These are phyloP conservation scores for Neurospora sp. DNA, from an alignment of 495 filamentous ascomycete species.

Conservation along the genomic window DNA sequence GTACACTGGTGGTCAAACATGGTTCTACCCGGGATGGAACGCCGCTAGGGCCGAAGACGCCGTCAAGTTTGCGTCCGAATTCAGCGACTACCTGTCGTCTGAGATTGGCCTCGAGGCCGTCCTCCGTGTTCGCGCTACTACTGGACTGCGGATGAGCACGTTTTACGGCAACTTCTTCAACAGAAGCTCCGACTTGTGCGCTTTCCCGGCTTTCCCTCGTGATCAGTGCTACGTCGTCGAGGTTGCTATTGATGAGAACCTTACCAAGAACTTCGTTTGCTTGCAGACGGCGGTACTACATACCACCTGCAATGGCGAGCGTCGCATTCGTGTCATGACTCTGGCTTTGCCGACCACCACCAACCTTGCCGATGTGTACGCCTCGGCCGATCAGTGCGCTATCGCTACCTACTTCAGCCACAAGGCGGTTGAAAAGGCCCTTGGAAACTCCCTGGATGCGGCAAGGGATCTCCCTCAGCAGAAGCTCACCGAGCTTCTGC, in stretches of 20 bases:
- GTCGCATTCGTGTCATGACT: conserved; percentile 89
- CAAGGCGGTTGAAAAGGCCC: conserved; percentile 87
- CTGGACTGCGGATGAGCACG: conserved; percentile 87
- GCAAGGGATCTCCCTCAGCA: conserved; percentile 81
- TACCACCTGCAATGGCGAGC: conserved; percentile 95
- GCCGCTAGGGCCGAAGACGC: conserved; percentile 87
- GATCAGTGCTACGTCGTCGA: conserved; percentile 99
- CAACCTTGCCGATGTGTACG: conserved; percentile 81
- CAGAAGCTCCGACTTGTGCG: conserved; percentile 88
- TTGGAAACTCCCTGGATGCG: conserved; percentile 78
- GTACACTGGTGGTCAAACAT: conserved; percentile 96
- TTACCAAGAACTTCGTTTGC: conserved; percentile 89
- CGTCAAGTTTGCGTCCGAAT: conserved; percentile 93
- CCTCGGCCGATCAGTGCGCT: conserved; percentile 86
- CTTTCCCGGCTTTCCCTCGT: conserved; percentile 93
- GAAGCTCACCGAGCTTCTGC: conserved; percentile 85
- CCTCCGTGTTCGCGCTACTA: conserved; percentile 88
- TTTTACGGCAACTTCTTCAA: conserved; percentile 99
- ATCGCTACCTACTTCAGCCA: conserved; percentile 92
- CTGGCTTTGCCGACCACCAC: conserved; percentile 86
- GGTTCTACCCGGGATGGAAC: conserved; percentile 98
- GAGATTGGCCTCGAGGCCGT: conserved; percentile 97
- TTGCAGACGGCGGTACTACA: conserved; percentile 95
- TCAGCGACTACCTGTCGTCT: conserved; percentile 88
- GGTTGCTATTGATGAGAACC: conserved; percentile 90